Conservation (phyloP, 805 yeast genomes). For the Candida arabinofermentans region DNA sequence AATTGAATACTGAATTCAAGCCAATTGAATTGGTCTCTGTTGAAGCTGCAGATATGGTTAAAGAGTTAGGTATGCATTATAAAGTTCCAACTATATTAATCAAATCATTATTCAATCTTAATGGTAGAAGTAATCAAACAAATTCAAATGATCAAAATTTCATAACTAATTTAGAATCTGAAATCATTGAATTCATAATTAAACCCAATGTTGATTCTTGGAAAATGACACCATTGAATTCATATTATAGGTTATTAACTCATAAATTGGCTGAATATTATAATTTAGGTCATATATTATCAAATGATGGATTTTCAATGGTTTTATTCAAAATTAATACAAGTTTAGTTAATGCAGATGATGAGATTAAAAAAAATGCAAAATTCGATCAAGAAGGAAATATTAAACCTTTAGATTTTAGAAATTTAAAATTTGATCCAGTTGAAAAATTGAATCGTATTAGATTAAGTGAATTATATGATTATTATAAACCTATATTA, state of each 20-base stretch:
- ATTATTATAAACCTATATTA: conserved; percentile 11
- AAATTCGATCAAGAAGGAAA: conserved; percentile 30
- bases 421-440: conserved; percentile 29
- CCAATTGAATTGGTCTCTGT: conserved; percentile 15
- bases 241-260: conserved; percentile 61
- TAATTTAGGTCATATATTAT: conserved; percentile 50
- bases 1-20: conserved; percentile 7
- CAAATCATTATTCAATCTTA: conserved; percentile 28
- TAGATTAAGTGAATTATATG: conserved; percentile 25
- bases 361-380: conserved; percentile 28
- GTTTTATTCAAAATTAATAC: conserved; percentile 36
- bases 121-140: conserved; percentile 18
- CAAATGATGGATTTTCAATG: conserved; percentile 49
- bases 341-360: conserved; percentile 33
- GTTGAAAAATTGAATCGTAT: conserved; percentile 30
- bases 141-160: conserved; percentile 41
- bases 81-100: conserved; percentile 27
- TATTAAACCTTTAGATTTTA: conserved; percentile 29
- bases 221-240: conserved; percentile 55
- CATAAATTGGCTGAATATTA: conserved; percentile 72
- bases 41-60: conserved; percentile 13
- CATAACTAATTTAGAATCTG: conserved; percentile 45
- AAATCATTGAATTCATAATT: conserved; percentile 42
- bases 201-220: conserved; percentile 36
- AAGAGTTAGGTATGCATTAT: conserved; percentile 20